These are phyloP conservation scores for Erythrophleum fordii DNA, from an alignment of 306 rosid species.

Conservation along the genomic window DNA sequence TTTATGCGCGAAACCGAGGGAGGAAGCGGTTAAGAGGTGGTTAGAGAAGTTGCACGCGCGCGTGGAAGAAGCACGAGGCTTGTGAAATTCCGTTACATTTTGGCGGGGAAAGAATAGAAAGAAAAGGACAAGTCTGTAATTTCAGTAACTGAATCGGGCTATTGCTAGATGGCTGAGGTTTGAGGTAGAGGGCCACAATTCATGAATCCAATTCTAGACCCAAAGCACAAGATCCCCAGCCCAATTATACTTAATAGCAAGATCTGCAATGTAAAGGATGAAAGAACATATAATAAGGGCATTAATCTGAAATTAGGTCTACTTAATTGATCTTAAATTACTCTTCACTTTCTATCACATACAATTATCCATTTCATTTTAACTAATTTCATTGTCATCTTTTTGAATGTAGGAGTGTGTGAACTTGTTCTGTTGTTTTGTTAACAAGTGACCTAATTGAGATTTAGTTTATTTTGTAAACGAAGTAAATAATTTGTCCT, in stretches of 20 bases:
- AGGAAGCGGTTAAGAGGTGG: constrained; percentile 33
- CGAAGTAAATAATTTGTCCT: too few species aligned
- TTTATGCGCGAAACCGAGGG: constrained; percentile 12
- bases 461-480: too few species aligned
- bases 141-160: neutral
- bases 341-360: neutral
- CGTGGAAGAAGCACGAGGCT: neutral
- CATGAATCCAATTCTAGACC: neutral
- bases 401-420: neutral
- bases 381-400: neutral
- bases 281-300: too few species aligned
- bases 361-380: neutral
- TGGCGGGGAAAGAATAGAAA: neutral
- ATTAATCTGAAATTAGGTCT: too few species aligned
- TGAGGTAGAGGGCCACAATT: neutral
- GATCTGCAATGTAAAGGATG: too few species aligned
- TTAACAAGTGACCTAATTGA: too few species aligned
- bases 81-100: constrained; percentile 17
- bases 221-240: neutral
- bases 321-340: neutral
- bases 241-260: too few species aligned
- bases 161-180: neutral
- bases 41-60: constrained; percentile 38
- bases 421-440: too few species aligned
- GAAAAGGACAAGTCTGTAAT: neutral